Evolutionary conservation across 208 protist species (phyloP), one percentile per base, ranked within the genome.

Genomic region (Angomonas ambiguus): DNA sequence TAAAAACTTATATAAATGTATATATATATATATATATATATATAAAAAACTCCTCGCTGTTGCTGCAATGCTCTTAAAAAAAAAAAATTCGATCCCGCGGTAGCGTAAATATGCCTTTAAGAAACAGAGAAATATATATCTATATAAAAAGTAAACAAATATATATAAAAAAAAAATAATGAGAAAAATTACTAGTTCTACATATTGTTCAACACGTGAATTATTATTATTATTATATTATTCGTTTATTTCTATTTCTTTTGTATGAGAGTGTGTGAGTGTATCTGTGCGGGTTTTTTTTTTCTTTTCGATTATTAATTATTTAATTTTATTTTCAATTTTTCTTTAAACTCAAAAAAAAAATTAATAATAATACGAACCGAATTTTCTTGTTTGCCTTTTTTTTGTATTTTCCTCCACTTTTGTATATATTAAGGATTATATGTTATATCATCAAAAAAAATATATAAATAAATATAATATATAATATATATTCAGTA

Each of bases 241-340:
- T n/a, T n/a, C n/a, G n/a, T n/a, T n/a, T n/a, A n/a, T n/a, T n/a
- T n/a, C n/a, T n/a, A n/a, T n/a, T n/a, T n/a, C n/a, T n/a, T n/a
- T n/a, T n/a, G n/a, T n/a, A n/a, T n/a, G n/a, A n/a, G n/a, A n/a
- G n/a, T n/a, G n/a, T n/a, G n/a, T n/a, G n/a, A n/a, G n/a, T n/a
- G n/a, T n/a, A n/a, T n/a, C n/a, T n/a, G n/a, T n/a, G n/a, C n/a
- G n/a, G n/a, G n/a, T n/a, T n/a, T n/a, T n/a, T n/a, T n/a, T n/a
- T n/a, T n/a, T n/a, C 22, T 24, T 24, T 56, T 56, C 22, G 11
- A 8, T 56, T 20, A 16, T 8, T 24, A 30, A 30, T 16, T 27
- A 30, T 27, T 56, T 27, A 30, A 30, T 56, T 24, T 56, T 20
- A 30, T 56, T 56, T 56, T 56, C n/a, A 30, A 30, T 27, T 56